Evolutionary conservation across 1,139 yeast genomes (phyloP).

Genomic region (Candida labiduridarum): DNA sequence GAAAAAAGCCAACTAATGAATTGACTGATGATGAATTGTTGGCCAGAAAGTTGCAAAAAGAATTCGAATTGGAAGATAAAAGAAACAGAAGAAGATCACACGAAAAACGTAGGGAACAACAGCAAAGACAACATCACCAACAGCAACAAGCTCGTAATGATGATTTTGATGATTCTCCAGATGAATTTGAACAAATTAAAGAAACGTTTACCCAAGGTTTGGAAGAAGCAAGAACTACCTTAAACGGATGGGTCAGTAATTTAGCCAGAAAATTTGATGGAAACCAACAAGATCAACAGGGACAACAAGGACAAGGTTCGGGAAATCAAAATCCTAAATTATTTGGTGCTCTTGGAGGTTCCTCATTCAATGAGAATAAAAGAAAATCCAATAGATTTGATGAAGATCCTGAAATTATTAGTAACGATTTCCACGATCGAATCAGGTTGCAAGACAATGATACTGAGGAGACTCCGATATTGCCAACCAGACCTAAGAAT

Average conservation of each 20-base stretch:
- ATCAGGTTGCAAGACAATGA: slow-evolving; percentile 52
- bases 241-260: slow-evolving; percentile 82
- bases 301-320: slow-evolving; percentile 9
- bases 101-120: slow-evolving; percentile 8
- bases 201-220: slow-evolving; percentile 75
- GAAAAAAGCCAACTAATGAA: slow-evolving; percentile 19
- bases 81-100: slow-evolving; percentile 27
- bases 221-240: slow-evolving; percentile 79
- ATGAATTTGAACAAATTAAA: slow-evolving; percentile 67
- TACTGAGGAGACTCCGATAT: slow-evolving; percentile 43
- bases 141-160: slow-evolving; percentile 22
- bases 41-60: slow-evolving; percentile 79
- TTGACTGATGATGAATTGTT: slow-evolving; percentile 71
- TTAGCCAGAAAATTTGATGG: slow-evolving; percentile 58
- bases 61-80: slow-evolving; percentile 56
- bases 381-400: slow-evolving; percentile 44
- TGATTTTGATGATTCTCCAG: slow-evolving; percentile 59
- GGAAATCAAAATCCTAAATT: slow-evolving; percentile 31
- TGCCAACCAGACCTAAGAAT: slow-evolving; percentile 27
- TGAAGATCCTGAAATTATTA: slow-evolving; percentile 55
- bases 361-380: slow-evolving; percentile 37
- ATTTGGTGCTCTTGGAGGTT: slow-evolving; percentile 53
- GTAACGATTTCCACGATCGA: slow-evolving; percentile 58
- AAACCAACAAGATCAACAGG: slow-evolving; percentile 10
- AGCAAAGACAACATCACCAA: slow-evolving; percentile 9